Percentiles rank a stretch among this genome's conserved stretches.
phyloP scores from a whole-genome alignment of 345 rosid genomes.

The Euphorbia tirucalli region DNA sequence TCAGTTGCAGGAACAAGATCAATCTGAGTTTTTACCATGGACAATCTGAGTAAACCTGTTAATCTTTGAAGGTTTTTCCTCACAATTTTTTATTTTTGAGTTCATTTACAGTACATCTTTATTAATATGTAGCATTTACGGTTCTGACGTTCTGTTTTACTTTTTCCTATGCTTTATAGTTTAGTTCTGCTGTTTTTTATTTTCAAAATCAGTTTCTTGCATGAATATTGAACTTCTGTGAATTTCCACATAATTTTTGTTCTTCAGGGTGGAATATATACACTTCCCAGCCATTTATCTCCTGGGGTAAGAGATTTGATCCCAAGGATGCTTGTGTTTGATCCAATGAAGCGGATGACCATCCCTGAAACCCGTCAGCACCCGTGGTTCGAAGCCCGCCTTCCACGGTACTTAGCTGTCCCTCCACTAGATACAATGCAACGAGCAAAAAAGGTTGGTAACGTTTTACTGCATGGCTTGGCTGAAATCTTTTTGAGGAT shows the following conservation, averaged over 20 bases:
- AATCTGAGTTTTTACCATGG: not conserved
- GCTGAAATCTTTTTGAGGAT: not conserved
- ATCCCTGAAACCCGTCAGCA: conserved; percentile 87
- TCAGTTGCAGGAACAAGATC: conserved; percentile 4
- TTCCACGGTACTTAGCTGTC: conserved; percentile 85
- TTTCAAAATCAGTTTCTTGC: not conserved
- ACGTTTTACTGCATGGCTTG: not conserved
- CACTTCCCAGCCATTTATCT: too few relatives aligned
- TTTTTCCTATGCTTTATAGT: not conserved
- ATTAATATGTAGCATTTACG: too few relatives aligned
- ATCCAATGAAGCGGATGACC: too few relatives aligned
- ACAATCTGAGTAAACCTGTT: not conserved
- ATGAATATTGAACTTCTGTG: too few relatives aligned
- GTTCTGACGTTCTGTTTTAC: not conserved
- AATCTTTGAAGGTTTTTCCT: not conserved
- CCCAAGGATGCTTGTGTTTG: too few relatives aligned
- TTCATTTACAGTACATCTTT: not conserved
- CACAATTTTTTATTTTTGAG: not conserved
- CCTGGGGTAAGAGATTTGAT: too few relatives aligned
- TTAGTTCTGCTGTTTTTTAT: not conserved
- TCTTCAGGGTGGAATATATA: too few relatives aligned
- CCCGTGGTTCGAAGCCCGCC: conserved; percentile 83
- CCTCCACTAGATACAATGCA: conserved; percentile 76
- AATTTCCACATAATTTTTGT: too few relatives aligned
- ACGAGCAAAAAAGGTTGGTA: conserved; percentile 70